Conservation (phyloP, 768 basidiomycete species). For the Russula emetica region DNA sequence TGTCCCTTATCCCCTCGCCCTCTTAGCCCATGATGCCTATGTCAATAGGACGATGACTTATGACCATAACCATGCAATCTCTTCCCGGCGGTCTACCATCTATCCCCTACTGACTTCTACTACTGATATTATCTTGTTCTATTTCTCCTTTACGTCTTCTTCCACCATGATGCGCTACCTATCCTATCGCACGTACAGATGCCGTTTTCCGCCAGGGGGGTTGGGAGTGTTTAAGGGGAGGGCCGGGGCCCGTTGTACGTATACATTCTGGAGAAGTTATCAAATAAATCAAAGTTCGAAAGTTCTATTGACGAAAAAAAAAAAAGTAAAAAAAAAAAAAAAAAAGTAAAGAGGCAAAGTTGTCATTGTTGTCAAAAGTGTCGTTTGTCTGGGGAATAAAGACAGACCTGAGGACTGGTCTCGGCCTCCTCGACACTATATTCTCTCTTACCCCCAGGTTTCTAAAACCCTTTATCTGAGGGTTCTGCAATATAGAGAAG, state of each 20-base stretch:
- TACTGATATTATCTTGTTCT: conserved; percentile 14
- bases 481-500: no score
- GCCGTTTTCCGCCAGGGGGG: conserved; percentile 9
- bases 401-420: background rate
- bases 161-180: conserved; percentile 20
- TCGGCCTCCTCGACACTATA: background rate
- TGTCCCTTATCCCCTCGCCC: background rate
- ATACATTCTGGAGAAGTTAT: conserved; percentile 12
- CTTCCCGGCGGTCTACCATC: conserved; percentile 1
- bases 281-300: conserved; percentile 12
- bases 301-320: background rate
- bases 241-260: conserved; percentile 8
- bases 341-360: background rate
- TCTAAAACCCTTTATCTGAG: background rate
- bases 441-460: no score
- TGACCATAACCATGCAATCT: conserved; percentile 3
- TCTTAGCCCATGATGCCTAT: conserved; percentile 4
- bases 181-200: conserved; percentile 8
- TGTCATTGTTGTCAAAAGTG: background rate
- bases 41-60: conserved; percentile 16
- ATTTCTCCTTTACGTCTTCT: background rate
- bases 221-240: background rate
- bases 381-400: background rate
- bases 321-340: background rate
- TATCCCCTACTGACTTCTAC: conserved; percentile 6